These are phyloP conservation scores for Colletotrichum destructivum DNA, from an alignment of 2,329 filamentous ascomycete species.

Conservation along the genomic window DNA sequence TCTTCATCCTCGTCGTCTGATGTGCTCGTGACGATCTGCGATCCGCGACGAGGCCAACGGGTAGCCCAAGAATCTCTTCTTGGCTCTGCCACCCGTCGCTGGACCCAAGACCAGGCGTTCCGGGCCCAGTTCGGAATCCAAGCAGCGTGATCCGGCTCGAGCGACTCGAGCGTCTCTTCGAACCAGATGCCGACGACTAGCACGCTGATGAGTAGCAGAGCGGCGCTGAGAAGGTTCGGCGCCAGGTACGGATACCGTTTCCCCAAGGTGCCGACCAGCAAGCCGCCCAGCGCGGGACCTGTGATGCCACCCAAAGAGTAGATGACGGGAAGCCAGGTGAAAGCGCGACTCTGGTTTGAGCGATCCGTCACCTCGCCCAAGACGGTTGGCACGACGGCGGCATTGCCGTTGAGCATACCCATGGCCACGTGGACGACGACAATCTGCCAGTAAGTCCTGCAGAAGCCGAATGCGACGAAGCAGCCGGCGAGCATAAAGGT, in stretches of 20 bases:
- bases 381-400: slow-evolving; percentile 93
- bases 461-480: slow-evolving; percentile 91
- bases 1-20: slow-evolving; percentile 46
- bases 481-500: slow-evolving; percentile 86
- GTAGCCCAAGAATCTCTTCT: slow-evolving; percentile 56
- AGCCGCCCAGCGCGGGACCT: slow-evolving; percentile 89
- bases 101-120: slow-evolving; percentile 49
- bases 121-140: slow-evolving; percentile 54
- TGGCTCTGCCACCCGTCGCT: slow-evolving; percentile 37
- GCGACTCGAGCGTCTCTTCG: slow-evolving; percentile 83
- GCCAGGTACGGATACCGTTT: slow-evolving; percentile 85
- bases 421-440: slow-evolving; percentile 89
- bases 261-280: slow-evolving; percentile 77
- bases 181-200: slow-evolving; percentile 84
- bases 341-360: slow-evolving; percentile 93
- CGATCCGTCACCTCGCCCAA: slow-evolving; percentile 95
- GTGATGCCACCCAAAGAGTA: slow-evolving; percentile 96
- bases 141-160: slow-evolving; percentile 51
- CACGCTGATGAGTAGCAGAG: slow-evolving; percentile 80
- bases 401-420: slow-evolving; percentile 95
- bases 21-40: slow-evolving; percentile 40
- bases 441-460: slow-evolving; percentile 85
- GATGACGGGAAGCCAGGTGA: slow-evolving; percentile 95
- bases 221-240: slow-evolving; percentile 86
- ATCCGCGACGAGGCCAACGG: slow-evolving; percentile 54